Percentiles rank a stretch among this genome's conserved stretches.
phyloP scores from a whole-genome alignment of 2,329 filamentous ascomycete species.

The Hirsutella minnesotensis region DNA sequence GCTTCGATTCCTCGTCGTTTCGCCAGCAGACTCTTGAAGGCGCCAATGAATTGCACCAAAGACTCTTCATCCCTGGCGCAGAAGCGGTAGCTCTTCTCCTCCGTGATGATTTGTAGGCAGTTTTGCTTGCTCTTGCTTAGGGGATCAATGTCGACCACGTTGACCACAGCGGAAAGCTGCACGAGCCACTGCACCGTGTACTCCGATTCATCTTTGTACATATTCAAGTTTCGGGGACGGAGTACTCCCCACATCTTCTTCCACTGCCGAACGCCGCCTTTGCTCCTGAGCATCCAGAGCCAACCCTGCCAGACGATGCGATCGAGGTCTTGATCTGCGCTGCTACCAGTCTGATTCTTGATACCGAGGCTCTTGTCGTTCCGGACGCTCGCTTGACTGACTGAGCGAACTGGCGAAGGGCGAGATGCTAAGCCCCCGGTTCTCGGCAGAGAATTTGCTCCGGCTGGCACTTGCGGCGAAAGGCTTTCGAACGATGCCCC shows the following conservation, averaged over 20 bases:
- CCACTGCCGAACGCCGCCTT: constrained; percentile 79
- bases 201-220: constrained; percentile 90
- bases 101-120: constrained; percentile 87
- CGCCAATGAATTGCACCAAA: constrained; percentile 74
- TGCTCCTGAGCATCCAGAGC: constrained; percentile 73
- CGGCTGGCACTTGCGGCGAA: constrained; percentile 24
- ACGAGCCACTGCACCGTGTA: constrained; percentile 80
- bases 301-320: constrained; percentile 91
- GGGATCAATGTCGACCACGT: constrained; percentile 86
- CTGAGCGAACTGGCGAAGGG: constrained; percentile 33
- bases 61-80: constrained; percentile 71
- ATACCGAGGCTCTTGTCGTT: constrained; percentile 5
- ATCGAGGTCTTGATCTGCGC: constrained; percentile 56
- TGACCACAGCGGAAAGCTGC: constrained; percentile 66
- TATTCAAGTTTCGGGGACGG: constrained; percentile 68
- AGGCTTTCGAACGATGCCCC: constrained; percentile 42
- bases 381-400: constrained; percentile 49
- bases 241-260: constrained; percentile 91
- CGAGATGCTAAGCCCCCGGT: constrained; percentile 17
- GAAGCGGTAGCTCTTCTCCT: constrained; percentile 75
- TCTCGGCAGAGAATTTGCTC: constrained; percentile 11
- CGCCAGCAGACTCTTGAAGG: constrained; percentile 75
- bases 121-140: constrained; percentile 72
- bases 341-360: constrained; percentile 3
- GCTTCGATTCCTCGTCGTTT: constrained; percentile 54